Base-by-base conservation (phyloP, 495 filamentous ascomycete genomes). In the Evansstolkia leycettana region DNA sequence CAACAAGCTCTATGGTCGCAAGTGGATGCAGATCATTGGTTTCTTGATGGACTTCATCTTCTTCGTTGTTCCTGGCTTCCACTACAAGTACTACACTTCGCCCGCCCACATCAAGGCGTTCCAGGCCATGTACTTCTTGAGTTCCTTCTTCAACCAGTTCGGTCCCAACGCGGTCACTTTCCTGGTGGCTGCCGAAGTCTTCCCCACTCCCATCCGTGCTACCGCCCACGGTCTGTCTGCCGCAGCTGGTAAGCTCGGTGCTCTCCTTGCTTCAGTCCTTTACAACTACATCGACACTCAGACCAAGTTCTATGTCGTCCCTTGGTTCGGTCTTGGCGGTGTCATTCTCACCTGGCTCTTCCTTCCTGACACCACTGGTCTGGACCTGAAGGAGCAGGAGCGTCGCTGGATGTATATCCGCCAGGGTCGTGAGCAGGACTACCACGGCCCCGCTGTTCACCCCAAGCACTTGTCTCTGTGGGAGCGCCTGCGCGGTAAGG, bases 61-160 rank as follows among this genome's bases (percentile, higher is more conserved):
- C 51, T 93, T 93, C 60, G 61, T 87, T 41, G 62, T 93, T 12
- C 86, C 87, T 5, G 84, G 73, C 20, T 93, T 92, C 72, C 58
- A 83, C 49, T 93, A 72, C 68, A 48, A 81, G 0, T 87, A 88
- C 67, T 93, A 82, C 65, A 80, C 65, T 10, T 52, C 50, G 9
- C 62, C 66, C 0, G 60, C 59, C 11, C 70, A 81, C 46, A 78
- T 92, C 62, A 69, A 78, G 40, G 60, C 65, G 0, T 94, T 94
- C 78, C 84, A 90, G 58, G 73, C 85, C 41, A 90, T 94, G 82
- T 73, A 93, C 69, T 94, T 88, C 67, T 55, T 90, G 31, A 82
- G 80, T 30, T 84, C 80, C 26, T 93, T 94, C 69, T 94, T 94
- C 76, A 92, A 90, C 68, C 87, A 94, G 56, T 93, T 94, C 48